Base-by-base conservation (phyloP, 2,329 filamentous ascomycete genomes). In the Calonectria pteridis region DNA sequence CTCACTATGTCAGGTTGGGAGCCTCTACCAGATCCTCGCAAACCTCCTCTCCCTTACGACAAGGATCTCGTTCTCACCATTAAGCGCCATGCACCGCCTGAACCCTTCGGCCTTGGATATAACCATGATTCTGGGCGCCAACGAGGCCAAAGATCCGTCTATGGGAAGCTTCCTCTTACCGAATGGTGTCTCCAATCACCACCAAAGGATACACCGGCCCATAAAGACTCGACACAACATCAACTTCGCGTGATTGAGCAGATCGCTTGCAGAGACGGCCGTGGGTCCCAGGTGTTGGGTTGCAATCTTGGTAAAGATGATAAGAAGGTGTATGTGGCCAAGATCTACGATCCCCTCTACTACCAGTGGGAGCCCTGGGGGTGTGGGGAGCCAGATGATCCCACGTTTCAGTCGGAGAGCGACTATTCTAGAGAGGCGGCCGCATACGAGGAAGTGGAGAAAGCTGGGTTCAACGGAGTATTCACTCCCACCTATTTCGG, bases 101-200 rank as follows among this genome's bases (percentile, higher is more conserved):
- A 62, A 18, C 55, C 55, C 14, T 62, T 37, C 11, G 23, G 33
- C 3, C 35, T 40, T 40, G 55, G 33, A 26, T 62, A 62, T 13
- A 40, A 28, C 2, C 10, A 14, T 10, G 23, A 28, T 6, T 5
- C 10, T 20, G 31, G 14, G 23, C 55, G 33, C 13, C n/a, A 28
- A 6, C 23, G 14, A 40, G 55, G 55, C 55, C 18, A n/a, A 62
- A 28, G 33, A 7, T 28, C 33, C 10, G 35, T 62, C 37, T 62
- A 40, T 6, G 23, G 33, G 9, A 20, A 62, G 6, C 55, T 40
- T 18, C 35, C 55, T 4, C 35, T 28, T 7, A 40, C 23, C 6
- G 35, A 40, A 35, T 62, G 55, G 55, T 62, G 55, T 62, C 55
- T 62, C 37, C 55, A 62, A 37, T 62, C 55, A 29, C 55, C 55